Conservation (phyloP, 805 yeast genomes). For the Lachancea quebecensis region DNA sequence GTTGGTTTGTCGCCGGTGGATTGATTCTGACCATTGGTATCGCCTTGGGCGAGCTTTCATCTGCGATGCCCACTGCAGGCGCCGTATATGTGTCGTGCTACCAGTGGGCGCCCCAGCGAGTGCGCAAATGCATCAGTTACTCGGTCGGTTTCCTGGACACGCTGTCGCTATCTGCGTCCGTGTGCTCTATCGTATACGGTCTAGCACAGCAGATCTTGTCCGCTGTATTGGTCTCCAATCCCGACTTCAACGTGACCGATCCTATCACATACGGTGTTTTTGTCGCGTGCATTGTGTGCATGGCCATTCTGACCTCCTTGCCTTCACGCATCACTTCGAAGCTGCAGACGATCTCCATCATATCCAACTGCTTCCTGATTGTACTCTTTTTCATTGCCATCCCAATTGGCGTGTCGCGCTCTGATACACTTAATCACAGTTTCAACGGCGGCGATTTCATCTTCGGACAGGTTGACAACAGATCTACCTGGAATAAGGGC, state of each 20-base stretch:
- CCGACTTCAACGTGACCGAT: constrained; percentile 44
- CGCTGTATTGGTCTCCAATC: constrained; percentile 35
- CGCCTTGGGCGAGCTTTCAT: constrained; percentile 54
- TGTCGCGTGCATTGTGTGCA: constrained; percentile 47
- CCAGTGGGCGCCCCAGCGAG: constrained; percentile 49
- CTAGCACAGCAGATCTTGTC: constrained; percentile 50
- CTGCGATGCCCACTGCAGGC: constrained; percentile 64
- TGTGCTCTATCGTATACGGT: constrained; percentile 61
- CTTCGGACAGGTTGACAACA: constrained; percentile 45
- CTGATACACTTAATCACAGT: constrained; percentile 31
- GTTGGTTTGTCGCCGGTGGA: constrained; percentile 53
- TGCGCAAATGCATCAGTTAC: constrained; percentile 45
- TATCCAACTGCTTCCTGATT: constrained; percentile 44
- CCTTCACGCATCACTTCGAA: constrained; percentile 47
- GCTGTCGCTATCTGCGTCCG: constrained; percentile 53
- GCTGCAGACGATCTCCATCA: constrained; percentile 49
- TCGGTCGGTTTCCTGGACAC: constrained; percentile 62
- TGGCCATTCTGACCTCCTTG: constrained; percentile 43
- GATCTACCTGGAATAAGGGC: constrained; percentile 50
- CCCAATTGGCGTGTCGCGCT: constrained; percentile 41
- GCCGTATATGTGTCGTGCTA: constrained; percentile 60
- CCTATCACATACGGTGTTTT: constrained; percentile 55
- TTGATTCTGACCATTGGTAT: constrained; percentile 49
- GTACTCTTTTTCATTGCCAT: constrained; percentile 48
- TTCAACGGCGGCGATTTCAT: constrained; percentile 48